Conservation (phyloP, 2,329 filamentous ascomycete species). For the Ciborinia camelliae region DNA sequence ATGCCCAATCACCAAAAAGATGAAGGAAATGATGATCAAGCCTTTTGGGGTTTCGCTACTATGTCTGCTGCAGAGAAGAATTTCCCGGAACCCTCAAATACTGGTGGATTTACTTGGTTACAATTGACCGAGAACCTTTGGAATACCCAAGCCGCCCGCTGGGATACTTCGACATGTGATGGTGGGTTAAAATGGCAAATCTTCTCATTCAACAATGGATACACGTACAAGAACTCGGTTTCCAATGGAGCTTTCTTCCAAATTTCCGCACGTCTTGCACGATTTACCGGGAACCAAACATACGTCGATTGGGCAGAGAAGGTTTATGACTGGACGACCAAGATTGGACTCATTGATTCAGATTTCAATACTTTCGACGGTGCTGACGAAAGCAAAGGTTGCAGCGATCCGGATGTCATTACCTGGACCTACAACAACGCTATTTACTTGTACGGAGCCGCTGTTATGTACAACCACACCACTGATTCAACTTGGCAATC, state of each 20-base stretch:
- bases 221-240: conserved; percentile 79
- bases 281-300: conserved; percentile 63
- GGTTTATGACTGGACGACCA: conserved; percentile 62
- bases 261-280: conserved; percentile 70
- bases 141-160: conserved; percentile 66
- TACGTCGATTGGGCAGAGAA: conserved; percentile 65
- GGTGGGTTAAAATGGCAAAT: conserved; percentile 84
- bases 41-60: conserved; percentile 68
- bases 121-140: conserved; percentile 68
- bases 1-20: conserved; percentile 52
- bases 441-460: conserved; percentile 62
- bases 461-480: conserved; percentile 61
- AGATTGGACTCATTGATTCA: conserved; percentile 54
- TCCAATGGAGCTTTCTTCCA: conserved; percentile 83
- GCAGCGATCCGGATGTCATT: conserved; percentile 49
- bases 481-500: conserved; percentile 51
- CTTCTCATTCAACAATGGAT: conserved; percentile 70
- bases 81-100: conserved; percentile 56
- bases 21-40: conserved; percentile 72
- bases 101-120: conserved; percentile 58
- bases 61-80: conserved; percentile 67
- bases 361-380: conserved; percentile 51
- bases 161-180: conserved; percentile 64
- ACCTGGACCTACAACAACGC: conserved; percentile 66
- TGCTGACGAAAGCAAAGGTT: conserved; percentile 49